Evolutionary conservation across 2,329 filamentous ascomycete species (phyloP).

Genomic region (Aspergillus floridensis): DNA sequence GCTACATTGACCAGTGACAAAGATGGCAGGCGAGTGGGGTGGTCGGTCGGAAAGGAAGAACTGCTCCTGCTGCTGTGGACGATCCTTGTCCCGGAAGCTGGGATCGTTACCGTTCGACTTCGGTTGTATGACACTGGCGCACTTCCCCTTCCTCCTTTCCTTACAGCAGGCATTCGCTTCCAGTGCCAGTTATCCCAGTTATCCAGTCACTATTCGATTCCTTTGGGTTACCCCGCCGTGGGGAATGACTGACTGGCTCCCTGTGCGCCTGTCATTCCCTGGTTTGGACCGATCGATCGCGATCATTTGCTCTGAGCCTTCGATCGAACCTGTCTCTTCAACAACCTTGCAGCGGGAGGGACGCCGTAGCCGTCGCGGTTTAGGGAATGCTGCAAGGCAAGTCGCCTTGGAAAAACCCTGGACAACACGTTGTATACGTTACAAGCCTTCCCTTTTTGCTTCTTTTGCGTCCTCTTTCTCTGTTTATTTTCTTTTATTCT

Average conservation of each 20-base stretch:
- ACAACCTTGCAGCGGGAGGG: slow-evolving; percentile 18
- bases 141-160: too few species aligned
- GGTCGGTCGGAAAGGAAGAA: slow-evolving; percentile 15
- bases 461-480: background rate
- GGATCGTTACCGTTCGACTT: background rate
- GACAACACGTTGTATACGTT: background rate
- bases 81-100: slow-evolving; percentile 21
- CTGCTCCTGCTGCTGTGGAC: slow-evolving; percentile 10
- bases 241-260: background rate
- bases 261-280: slow-evolving; percentile 2
- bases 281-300: slow-evolving; percentile 6
- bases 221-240: background rate
- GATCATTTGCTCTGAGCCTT: slow-evolving; percentile 1
- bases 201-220: background rate
- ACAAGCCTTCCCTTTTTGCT: background rate
- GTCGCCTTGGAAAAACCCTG: background rate
- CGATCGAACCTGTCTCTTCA: slow-evolving; percentile 14
- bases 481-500: background rate
- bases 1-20: background rate
- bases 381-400: slow-evolving; percentile 6
- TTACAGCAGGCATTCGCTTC: background rate
- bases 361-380: slow-evolving; percentile 13
- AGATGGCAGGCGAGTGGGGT: slow-evolving; percentile 10
- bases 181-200: slow-evolving; percentile 13
- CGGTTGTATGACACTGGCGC: too few species aligned